Conservation (phyloP, 2,329 filamentous ascomycete genomes). For the Colletotrichum tanaceti region DNA sequence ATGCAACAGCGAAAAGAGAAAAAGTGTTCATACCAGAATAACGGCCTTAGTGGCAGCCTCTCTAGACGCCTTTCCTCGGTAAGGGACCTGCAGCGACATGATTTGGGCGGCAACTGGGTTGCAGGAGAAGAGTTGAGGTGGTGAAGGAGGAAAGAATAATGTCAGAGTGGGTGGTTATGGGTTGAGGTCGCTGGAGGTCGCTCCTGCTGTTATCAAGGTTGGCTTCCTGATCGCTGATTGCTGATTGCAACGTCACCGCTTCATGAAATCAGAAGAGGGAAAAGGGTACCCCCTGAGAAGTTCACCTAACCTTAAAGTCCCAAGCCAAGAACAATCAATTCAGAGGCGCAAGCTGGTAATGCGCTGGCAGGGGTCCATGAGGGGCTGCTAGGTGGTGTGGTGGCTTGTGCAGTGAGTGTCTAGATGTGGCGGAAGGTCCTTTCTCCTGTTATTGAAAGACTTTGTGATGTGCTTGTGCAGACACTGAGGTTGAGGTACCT, state of each 20-base stretch:
- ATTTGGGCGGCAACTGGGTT: slow-evolving; percentile 9
- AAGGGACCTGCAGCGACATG: slow-evolving; percentile 70
- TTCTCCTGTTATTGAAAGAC: slow-evolving; percentile 6
- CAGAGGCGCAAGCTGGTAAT: slow-evolving; percentile 25
- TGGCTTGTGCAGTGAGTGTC: slow-evolving; percentile 16
- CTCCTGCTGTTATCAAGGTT: background rate
- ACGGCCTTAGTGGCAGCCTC: slow-evolving; percentile 85
- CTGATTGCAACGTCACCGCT: slow-evolving; percentile 40
- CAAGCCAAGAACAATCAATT: slow-evolving; percentile 15
- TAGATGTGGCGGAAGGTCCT: slow-evolving; percentile 11
- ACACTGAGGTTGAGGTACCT: background rate
- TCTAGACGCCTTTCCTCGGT: slow-evolving; percentile 62
- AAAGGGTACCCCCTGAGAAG: slow-evolving; percentile 25
- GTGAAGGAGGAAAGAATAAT: slow-evolving; percentile 17
- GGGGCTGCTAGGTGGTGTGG: background rate
- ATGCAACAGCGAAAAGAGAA: background rate
- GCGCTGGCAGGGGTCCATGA: slow-evolving; percentile 21
- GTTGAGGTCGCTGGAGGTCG: slow-evolving; percentile 15
- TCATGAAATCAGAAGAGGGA: slow-evolving; percentile 21
- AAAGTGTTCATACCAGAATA: slow-evolving; percentile 75
- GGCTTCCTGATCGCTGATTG: slow-evolving; percentile 22
- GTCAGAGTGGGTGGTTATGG: background rate
- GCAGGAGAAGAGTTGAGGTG: slow-evolving; percentile 35
- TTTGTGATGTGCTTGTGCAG: background rate
- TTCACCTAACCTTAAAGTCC: slow-evolving; percentile 29